These are phyloP conservation scores for Candida palmyrensis DNA, from an alignment of 805 yeast genomes.

Conservation along the genomic window DNA sequence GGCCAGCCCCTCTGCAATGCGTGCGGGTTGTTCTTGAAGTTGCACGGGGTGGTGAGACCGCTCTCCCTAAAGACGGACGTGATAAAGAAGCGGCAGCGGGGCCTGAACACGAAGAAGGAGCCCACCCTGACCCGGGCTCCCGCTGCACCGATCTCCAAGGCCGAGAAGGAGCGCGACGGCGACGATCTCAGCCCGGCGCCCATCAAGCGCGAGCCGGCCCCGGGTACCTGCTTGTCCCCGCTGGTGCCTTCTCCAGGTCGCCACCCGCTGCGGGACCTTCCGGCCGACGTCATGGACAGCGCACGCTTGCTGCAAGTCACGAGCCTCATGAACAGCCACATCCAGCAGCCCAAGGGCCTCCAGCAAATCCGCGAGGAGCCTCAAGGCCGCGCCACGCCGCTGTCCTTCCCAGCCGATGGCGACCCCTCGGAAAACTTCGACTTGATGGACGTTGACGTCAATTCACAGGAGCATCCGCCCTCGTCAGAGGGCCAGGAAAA, in stretches of 20 bases:
- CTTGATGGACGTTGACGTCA: slow-evolving; percentile 2
- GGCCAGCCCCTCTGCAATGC: slow-evolving; percentile 95
- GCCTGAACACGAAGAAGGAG: slow-evolving; percentile 16
- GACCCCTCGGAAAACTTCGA: neutral
- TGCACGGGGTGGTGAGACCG: slow-evolving; percentile 95
- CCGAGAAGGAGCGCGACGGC: slow-evolving; percentile 30
- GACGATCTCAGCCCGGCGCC: slow-evolving; percentile 48
- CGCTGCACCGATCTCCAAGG: neutral
- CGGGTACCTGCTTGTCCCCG: neutral
- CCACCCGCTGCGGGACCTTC: neutral
- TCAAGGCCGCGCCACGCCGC: too few species aligned
- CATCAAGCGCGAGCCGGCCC: slow-evolving; percentile 9
- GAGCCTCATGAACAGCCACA: slow-evolving; percentile 2
- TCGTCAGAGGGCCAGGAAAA: too few species aligned
- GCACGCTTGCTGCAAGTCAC: slow-evolving; percentile 1
- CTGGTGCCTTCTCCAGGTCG: too few species aligned
- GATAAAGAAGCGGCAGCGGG: slow-evolving; percentile 83
- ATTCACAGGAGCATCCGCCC: too few species aligned
- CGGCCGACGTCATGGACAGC: neutral
- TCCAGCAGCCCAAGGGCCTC: neutral
- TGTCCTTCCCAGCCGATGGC: neutral
- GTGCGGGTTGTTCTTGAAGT: slow-evolving; percentile 85
- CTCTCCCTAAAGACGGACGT: slow-evolving; percentile 87
- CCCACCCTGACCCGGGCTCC: slow-evolving; percentile 5
- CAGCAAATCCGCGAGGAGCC: slow-evolving; percentile 1